Conservation (phyloP, 2,329 filamentous ascomycete genomes). For the Trichocomaceae sp. region DNA sequence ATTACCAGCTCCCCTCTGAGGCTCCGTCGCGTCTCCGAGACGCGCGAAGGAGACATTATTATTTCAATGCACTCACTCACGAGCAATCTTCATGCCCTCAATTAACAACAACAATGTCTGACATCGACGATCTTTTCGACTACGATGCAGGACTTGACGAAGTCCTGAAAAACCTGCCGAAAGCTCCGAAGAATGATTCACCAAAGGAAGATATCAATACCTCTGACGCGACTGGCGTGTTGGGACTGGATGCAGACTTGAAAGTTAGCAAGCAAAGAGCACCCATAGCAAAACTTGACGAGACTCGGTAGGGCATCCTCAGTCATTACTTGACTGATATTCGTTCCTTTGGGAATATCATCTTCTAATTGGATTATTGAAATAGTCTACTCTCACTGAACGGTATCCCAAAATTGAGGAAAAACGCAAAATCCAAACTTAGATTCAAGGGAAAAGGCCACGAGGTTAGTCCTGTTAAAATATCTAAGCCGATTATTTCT, state of each 20-base stretch:
- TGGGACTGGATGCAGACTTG: conserved; percentile 83
- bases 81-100: conserved; percentile 15
- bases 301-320: conserved; percentile 53
- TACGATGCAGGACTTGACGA: conserved; percentile 60
- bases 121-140: conserved; percentile 65
- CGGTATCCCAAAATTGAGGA: conserved; percentile 76
- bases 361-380: conserved; percentile 1
- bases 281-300: conserved; percentile 81
- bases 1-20: background rate
- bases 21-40: conserved; percentile 14
- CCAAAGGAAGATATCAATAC: conserved; percentile 3
- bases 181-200: conserved; percentile 15
- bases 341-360: background rate
- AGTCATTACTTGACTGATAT: background rate
- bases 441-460: conserved; percentile 90
- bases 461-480: conserved; percentile 53
- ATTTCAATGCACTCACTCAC: background rate
- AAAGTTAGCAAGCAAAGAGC: conserved; percentile 69
- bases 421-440: conserved; percentile 60
- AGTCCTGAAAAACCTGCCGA: conserved; percentile 39
- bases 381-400: conserved; percentile 68
- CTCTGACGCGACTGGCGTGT: conserved; percentile 8
- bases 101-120: conserved; percentile 26
- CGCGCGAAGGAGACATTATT: conserved; percentile 10
- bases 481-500: background rate